Evolutionary conservation across 2,329 filamentous ascomycete species (phyloP), one percentile per base, ranked within the genome.

Genomic region (Fusarium tjaetaba): DNA sequence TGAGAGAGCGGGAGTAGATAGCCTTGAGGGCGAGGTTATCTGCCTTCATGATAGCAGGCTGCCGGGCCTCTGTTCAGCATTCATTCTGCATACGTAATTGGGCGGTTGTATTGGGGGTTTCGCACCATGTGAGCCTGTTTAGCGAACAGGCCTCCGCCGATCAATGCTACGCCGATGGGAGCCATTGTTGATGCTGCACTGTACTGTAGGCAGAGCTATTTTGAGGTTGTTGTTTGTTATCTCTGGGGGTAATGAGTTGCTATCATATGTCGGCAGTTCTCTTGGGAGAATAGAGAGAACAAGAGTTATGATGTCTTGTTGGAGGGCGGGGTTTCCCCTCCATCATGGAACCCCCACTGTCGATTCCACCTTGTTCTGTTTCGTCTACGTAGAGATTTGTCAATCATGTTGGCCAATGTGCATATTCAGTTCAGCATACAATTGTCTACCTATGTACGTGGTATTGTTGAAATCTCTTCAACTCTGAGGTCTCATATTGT

Each of bases 141-240:
- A 73, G 87, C 88, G 75, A 91, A 91, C 75, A 92, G 89, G 76
- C 90, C 90, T 70, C 88, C 87, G 42, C 90, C 90, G 60, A 92
- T 86, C 63, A 92, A 85, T 49, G 90, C 90, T 46, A 92, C 83
- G 67, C 88, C 87, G 59, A 84, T 79, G 18, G 83, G 79, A 46
- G 80, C 76, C 82, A 84, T 84, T 64, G 24, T 56, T 49, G 56
- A 38, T 49, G 28, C 41, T 46, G 30, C 56, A 28, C 24, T 48
- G 26, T 26, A 32, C 46, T 32, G 46, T 49, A 51, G 49, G 30
- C 7, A 55, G 56, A 30, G 36, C 43, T 71, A 48, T 59, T 46
- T 36, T 67, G 61, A 45, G 28, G n/a, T 46, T 56, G 32, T 45
- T 52, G 36, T 51, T 49, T 34, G 42, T 53, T 52, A 34, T 55